These are phyloP conservation scores for Collybiopsis luxurians DNA, from an alignment of 768 basidiomycete genomes.

Conservation along the genomic window DNA sequence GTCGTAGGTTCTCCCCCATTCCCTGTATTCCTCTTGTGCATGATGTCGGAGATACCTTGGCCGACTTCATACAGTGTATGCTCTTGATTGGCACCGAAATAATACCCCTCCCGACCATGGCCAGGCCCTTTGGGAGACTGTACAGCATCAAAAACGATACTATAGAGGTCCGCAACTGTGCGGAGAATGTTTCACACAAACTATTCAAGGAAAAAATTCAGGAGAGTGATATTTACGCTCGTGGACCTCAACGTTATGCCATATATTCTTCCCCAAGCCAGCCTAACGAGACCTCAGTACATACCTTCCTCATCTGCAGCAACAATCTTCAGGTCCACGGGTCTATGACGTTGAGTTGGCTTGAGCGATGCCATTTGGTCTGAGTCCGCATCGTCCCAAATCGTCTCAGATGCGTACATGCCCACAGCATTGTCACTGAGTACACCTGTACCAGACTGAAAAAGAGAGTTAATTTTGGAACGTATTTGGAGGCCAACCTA, in stretches of 20 bases:
- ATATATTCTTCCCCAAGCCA: slow-evolving; percentile 56
- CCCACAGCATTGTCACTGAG: slow-evolving; percentile 25
- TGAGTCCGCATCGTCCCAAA: slow-evolving; percentile 29
- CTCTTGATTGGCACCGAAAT: slow-evolving; percentile 53
- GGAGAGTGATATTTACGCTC: slow-evolving; percentile 37
- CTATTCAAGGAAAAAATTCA: not conserved
- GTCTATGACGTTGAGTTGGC: slow-evolving; percentile 24
- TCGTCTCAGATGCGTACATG: slow-evolving; percentile 11
- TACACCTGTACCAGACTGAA: slow-evolving; percentile 16
- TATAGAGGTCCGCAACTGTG: slow-evolving; percentile 44
- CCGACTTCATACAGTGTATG: slow-evolving; percentile 40
- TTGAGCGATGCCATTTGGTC: slow-evolving; percentile 24
- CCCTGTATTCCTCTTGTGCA: slow-evolving; percentile 36
- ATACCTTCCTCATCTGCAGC: slow-evolving; percentile 30
- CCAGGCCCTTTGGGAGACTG: slow-evolving; percentile 20
- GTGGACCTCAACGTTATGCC: slow-evolving; percentile 54
- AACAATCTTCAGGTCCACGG: slow-evolving; percentile 27
- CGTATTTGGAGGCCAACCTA: too few relatives aligned
- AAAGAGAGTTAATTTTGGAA: too few relatives aligned
- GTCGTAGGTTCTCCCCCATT: slow-evolving; percentile 40
- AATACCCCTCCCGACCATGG: slow-evolving; percentile 51
- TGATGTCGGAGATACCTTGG: slow-evolving; percentile 33
- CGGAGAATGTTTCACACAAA: not conserved
- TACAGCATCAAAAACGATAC: slow-evolving; percentile 38
- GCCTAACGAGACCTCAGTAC: slow-evolving; percentile 32